Percentiles rank a stretch among this genome's conserved stretches.
Conservation (phyloP, 208 protist genomes). For the Trypanosoma brucei region DNA sequence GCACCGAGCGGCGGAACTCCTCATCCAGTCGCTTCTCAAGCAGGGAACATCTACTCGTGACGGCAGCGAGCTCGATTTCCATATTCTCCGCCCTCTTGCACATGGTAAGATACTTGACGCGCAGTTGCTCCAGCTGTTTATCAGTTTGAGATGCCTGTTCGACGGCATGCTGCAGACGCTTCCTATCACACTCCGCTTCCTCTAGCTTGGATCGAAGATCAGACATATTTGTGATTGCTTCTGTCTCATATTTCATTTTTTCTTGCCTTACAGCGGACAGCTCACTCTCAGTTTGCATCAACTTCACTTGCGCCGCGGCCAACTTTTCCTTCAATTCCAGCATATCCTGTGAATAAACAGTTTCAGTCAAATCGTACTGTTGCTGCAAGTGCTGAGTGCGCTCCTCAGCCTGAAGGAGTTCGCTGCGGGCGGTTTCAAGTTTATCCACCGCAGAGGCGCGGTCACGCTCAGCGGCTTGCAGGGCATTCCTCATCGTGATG, state of each 20-base stretch:
- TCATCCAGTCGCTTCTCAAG: slow-evolving; percentile 74
- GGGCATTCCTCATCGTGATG: slow-evolving; percentile 14
- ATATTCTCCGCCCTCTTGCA: slow-evolving; percentile 46
- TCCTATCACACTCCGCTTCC: slow-evolving; percentile 36
- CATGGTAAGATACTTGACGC: slow-evolving; percentile 33
- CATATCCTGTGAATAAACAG: slow-evolving; percentile 57
- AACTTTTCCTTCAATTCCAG: slow-evolving; percentile 52
- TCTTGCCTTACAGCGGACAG: slow-evolving; percentile 42
- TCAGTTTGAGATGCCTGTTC: slow-evolving; percentile 33
- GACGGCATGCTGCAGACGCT: slow-evolving; percentile 21
- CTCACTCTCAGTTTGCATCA: slow-evolving; percentile 45
- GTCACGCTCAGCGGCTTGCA: slow-evolving; percentile 54
- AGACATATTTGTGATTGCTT: slow-evolving; percentile 26
- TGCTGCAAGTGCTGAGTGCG: slow-evolving; percentile 46
- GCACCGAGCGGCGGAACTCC: slow-evolving; percentile 40
- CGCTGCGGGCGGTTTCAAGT: slow-evolving; percentile 32
- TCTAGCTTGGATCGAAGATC: slow-evolving; percentile 50
- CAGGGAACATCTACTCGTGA: slow-evolving; percentile 42
- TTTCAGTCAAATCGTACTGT: slow-evolving; percentile 55
- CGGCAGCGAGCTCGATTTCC: slow-evolving; percentile 57
- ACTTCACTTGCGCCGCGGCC: slow-evolving; percentile 36
- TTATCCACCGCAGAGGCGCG: slow-evolving; percentile 44
- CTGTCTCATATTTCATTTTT: slow-evolving; percentile 42
- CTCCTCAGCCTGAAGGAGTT: slow-evolving; percentile 44
- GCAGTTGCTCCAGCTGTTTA: slow-evolving; percentile 39